These are phyloP conservation scores for Stipa capillata DNA, from an alignment of 176 grass and related monocot genomes.

Conservation along the genomic window DNA sequence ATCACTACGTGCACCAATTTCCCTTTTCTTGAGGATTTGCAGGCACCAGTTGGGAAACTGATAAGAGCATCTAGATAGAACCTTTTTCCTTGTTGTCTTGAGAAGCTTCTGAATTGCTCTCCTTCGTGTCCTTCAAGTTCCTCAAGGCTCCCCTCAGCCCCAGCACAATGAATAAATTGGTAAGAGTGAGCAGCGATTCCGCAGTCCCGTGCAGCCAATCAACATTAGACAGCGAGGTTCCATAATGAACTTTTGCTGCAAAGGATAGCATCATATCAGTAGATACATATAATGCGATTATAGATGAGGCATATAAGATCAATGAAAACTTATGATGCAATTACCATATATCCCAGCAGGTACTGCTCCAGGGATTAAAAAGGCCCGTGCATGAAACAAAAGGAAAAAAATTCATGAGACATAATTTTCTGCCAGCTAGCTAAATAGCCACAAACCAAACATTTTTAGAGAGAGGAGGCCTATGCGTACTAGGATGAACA, in stretches of 20 bases:
- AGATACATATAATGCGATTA: not conserved
- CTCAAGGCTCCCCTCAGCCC: slow-evolving; percentile 66
- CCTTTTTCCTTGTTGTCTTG: slow-evolving; percentile 50
- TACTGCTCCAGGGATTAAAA: slow-evolving; percentile 52
- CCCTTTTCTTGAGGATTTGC: not conserved
- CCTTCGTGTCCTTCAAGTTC: slow-evolving; percentile 43
- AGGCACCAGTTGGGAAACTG: not conserved
- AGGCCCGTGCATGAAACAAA: slow-evolving; percentile 50
- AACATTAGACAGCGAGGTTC: slow-evolving; percentile 79
- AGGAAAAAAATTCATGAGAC: slow-evolving; percentile 32
- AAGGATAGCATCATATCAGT: not conserved
- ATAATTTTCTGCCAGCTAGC: not conserved
- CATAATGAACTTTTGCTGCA: slow-evolving; percentile 80
- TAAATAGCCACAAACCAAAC: slow-evolving; percentile 7
- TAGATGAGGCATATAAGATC: not conserved
- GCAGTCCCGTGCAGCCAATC: slow-evolving; percentile 75
- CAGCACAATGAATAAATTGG: slow-evolving; percentile 78
- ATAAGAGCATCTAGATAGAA: slow-evolving; percentile 46
- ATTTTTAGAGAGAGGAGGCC: not conserved
- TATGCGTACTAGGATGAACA: not conserved
- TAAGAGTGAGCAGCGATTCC: slow-evolving; percentile 81
- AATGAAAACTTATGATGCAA: slow-evolving; percentile 1
- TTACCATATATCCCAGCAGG: slow-evolving; percentile 98
- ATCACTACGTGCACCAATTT: not conserved
- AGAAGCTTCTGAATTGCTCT: slow-evolving; percentile 25